A percentile compares a stretch with the other conserved stretches of the same genome.
phyloP scores from a whole-genome alignment of 208 protist genomes.

The Porcisia hertigi region DNA sequence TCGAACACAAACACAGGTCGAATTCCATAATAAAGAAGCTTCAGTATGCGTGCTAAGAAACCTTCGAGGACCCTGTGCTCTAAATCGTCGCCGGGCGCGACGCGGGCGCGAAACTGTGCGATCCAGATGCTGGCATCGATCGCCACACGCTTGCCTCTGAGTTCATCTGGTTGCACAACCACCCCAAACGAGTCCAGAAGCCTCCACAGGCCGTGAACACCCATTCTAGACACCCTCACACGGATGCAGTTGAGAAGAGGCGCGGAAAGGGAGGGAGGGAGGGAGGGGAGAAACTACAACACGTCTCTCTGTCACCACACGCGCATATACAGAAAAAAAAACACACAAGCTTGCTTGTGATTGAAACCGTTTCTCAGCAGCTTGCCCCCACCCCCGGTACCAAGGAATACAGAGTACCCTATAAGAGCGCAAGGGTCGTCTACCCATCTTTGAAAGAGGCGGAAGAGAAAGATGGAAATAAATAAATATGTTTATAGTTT shows the following conservation, averaged over 20 bases:
- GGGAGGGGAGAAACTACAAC: neutral
- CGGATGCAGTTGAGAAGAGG: neutral
- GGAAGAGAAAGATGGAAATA: neutral
- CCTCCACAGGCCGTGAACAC: constrained; percentile 83
- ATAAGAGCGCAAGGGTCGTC: neutral
- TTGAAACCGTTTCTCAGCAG: neutral
- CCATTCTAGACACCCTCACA: constrained; percentile 41
- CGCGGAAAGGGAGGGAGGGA: no score
- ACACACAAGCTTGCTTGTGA: neutral
- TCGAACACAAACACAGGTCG: constrained; percentile 91
- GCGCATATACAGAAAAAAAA: neutral
- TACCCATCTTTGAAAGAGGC: neutral
- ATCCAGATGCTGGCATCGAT: constrained; percentile 92
- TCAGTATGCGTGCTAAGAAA: constrained; percentile 82
- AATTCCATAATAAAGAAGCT: constrained; percentile 90
- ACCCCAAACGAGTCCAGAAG: constrained; percentile 84
- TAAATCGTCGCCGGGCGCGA: constrained; percentile 41
- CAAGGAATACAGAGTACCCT: neutral
- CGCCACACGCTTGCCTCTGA: constrained; percentile 73
- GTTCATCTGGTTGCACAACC: constrained; percentile 63
- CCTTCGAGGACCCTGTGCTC: constrained; percentile 73
- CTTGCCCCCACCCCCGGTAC: neutral
- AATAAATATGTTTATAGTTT: no score
- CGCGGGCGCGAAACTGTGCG: constrained; percentile 66
- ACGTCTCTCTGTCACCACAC: neutral